Evolutionary conservation across 2,329 filamentous ascomycete genomes (phyloP).

Genomic region (Grosmannia serpens): DNA sequence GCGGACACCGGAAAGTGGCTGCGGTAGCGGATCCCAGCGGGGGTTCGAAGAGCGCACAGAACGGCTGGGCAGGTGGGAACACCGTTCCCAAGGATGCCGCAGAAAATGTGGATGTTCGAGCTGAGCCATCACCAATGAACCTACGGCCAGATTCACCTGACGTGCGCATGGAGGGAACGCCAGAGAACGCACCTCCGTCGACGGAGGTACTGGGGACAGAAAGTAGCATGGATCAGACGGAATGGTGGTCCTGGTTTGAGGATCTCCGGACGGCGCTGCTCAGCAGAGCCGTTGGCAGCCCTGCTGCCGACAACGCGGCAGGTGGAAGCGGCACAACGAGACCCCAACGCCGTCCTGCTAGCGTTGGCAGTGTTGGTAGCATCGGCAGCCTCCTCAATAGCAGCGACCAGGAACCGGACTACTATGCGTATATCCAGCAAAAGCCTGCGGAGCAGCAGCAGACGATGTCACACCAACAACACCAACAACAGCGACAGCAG

Average conservation of each 20-base stretch:
- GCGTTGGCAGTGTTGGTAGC: constrained; percentile 11
- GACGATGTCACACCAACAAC: no score
- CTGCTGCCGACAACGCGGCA: neutral
- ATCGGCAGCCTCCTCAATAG: constrained; percentile 13
- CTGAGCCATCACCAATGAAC: neutral
- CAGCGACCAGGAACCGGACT: constrained; percentile 7
- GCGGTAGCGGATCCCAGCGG: neutral
- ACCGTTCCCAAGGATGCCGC: neutral
- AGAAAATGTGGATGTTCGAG: neutral
- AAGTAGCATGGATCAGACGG: constrained; percentile 3
- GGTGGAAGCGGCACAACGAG: neutral
- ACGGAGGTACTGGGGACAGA: neutral
- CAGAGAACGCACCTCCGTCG: neutral
- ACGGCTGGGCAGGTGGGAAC: neutral
- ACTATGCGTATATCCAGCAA: constrained; percentile 6
- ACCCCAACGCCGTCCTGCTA: constrained; percentile 1
- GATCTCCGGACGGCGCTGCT: constrained; percentile 5
- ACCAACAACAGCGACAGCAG: neutral
- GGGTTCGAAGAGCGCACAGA: neutral
- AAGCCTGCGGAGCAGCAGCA: neutral
- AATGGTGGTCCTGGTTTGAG: constrained; percentile 13
- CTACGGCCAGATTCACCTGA: neutral
- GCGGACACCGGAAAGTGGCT: constrained; percentile 3
- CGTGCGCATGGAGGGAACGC: neutral
- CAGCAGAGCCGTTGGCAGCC: neutral